Conservation (phyloP, 2,329 filamentous ascomycete genomes). For the Fusarium pilosicola region DNA sequence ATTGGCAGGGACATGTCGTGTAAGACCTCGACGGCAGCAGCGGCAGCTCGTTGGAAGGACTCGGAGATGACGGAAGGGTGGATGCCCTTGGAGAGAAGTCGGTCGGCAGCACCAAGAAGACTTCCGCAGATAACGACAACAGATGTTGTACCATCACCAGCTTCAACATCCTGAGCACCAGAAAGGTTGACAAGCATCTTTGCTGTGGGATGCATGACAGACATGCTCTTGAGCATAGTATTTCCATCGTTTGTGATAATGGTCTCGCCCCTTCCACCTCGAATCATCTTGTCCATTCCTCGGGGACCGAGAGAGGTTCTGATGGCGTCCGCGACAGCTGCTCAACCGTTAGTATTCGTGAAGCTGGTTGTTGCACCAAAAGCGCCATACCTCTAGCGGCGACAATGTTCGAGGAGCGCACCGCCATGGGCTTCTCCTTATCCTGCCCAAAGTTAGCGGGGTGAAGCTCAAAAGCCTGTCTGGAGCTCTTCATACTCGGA, state of each 20-base stretch:
- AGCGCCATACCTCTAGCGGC: constrained; percentile 82
- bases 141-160: constrained; percentile 96
- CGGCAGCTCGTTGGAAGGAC: constrained; percentile 93
- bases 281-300: constrained; percentile 99
- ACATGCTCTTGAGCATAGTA: constrained; percentile 99
- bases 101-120: constrained; percentile 91
- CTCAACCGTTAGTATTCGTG: constrained; percentile 28
- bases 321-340: constrained; percentile 96
- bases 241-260: constrained; percentile 99
- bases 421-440: constrained; percentile 99
- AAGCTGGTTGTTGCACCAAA: not conserved
- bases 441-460: constrained; percentile 61
- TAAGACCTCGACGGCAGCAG: constrained; percentile 86
- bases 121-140: constrained; percentile 98
- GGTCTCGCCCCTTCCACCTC: constrained; percentile 94
- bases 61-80: constrained; percentile 98
- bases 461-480: constrained; percentile 50
- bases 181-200: constrained; percentile 99
- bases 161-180: constrained; percentile 97
- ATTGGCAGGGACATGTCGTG: constrained; percentile 97
- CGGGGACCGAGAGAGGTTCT: constrained; percentile 94
- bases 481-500: constrained; percentile 60
- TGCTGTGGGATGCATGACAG: constrained; percentile 98
- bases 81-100: constrained; percentile 89
- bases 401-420: constrained; percentile 95